Evolutionary conservation across 176 grass and related monocot species (phyloP).

Genomic region (Lolium multiflorum): DNA sequence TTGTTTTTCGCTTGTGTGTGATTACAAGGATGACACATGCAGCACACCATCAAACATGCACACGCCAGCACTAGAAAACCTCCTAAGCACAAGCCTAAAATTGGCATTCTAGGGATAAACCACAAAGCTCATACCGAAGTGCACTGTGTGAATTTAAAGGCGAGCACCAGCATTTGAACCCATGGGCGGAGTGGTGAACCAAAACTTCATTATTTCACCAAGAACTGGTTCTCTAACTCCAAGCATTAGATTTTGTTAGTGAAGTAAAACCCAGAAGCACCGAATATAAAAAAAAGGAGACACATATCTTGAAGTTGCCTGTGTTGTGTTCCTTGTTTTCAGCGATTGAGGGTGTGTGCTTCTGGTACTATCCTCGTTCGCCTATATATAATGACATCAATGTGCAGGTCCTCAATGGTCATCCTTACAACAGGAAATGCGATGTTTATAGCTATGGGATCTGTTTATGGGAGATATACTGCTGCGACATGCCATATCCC

Average conservation of each 20-base stretch:
- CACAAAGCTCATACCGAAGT: too few relatives aligned
- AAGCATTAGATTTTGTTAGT: background rate
- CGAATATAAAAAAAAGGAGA: background rate
- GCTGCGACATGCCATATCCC: slow-evolving; percentile 99
- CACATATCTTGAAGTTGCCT: background rate
- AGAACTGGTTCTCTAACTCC: background rate
- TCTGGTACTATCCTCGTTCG: background rate
- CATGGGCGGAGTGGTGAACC: too few relatives aligned
- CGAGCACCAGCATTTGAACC: too few relatives aligned
- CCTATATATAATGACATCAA: slow-evolving; percentile 37
- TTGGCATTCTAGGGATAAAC: background rate
- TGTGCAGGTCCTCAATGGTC: slow-evolving; percentile 92
- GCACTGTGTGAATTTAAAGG: too few relatives aligned
- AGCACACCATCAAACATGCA: background rate
- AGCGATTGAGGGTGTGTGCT: background rate
- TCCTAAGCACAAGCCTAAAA: background rate
- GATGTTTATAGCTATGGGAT: slow-evolving; percentile 99
- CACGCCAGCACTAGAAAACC: background rate
- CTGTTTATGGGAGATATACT: slow-evolving; percentile 98
- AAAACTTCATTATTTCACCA: too few relatives aligned
- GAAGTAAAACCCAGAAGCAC: background rate
- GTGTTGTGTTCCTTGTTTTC: background rate
- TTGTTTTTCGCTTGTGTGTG: background rate
- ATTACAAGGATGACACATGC: background rate
- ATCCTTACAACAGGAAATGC: slow-evolving; percentile 95